Evolutionary conservation across 805 yeast species (phyloP), one percentile per base, ranked within the genome.

Genomic region (Maudiozyma pseudohumilis): DNA sequence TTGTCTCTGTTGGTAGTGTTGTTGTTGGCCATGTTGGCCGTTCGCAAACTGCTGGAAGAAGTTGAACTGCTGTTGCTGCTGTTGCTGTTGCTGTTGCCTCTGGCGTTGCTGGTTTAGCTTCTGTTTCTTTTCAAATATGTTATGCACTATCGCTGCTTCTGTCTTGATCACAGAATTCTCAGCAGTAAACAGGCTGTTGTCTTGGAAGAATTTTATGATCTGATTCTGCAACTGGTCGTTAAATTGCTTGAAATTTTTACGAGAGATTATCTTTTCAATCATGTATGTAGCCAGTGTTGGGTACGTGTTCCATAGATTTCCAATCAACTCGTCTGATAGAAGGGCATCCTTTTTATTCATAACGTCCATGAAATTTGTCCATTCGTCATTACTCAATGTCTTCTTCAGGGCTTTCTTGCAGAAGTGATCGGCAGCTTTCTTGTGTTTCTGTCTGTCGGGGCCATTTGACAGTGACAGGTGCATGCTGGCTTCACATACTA

Each of bases 31-130:
- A 10, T 56, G 64, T 13, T 59, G 66, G 2, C 29, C 26, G 10
- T 35, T 29, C 12, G 32, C 27, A 21, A 56, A 64, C 13, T 65
- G 69, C 31, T 35, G 29, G 11, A 20, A 21, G 26, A 34, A 34
- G 5, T 22, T 8, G 8, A 29, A 68, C 30, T 69, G 70, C 15
- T 66, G 73, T 27, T 70, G 72, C 27, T 68, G 72, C 20, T 68
- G 69, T 24, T 64, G 66, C 26, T 63, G 68, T 24, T 60, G 65
- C 33, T 56, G 62, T 23, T 56, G 61, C n/a, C 34, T 28, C 31
- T 13, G 21, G 17, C 36, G 29, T 20, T 29, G 19, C 6, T 35
- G 15, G 15, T 19, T 26, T 20, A 34, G 18, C 6, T 37, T 22
- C 34, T 37, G 36, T 16, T 37, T 36, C 18, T 26, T 32, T 26